phyloP scores from a whole-genome alignment of 106 monocot genomes.

The Narthecium ossifragum region DNA sequence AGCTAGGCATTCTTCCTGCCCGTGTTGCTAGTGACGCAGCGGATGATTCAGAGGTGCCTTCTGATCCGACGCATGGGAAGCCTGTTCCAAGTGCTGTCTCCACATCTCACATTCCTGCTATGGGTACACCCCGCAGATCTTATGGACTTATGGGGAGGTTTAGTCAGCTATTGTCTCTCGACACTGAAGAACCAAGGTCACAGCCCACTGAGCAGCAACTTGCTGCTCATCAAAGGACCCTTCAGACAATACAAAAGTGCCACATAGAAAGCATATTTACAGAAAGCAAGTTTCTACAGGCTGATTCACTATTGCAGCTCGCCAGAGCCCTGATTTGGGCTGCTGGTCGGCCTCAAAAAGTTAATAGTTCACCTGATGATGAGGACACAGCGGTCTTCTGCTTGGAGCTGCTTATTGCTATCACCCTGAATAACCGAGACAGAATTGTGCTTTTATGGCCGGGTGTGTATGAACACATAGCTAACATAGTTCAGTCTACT shows the following conservation, averaged over 20 bases:
- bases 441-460: constrained; percentile 63
- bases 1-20: constrained; percentile 62
- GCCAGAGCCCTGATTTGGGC: constrained; percentile 52
- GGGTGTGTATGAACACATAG: constrained; percentile 56
- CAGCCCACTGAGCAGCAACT: constrained; percentile 75
- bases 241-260: constrained; percentile 61
- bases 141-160: constrained; percentile 70
- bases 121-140: constrained; percentile 34
- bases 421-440: constrained; percentile 74
- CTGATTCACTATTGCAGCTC: constrained; percentile 57
- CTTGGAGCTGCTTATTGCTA: constrained; percentile 63
- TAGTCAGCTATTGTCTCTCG: constrained; percentile 56
- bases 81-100: constrained; percentile 25
- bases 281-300: constrained; percentile 79
- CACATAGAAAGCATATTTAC: constrained; percentile 65
- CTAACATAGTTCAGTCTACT: constrained; percentile 62
- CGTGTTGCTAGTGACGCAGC: constrained; percentile 50
- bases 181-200: constrained; percentile 50
- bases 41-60: constrained; percentile 38
- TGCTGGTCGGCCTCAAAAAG: constrained; percentile 57
- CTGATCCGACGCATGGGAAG: constrained; percentile 28
- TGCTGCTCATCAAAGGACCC: constrained; percentile 45
- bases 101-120: constrained; percentile 29
- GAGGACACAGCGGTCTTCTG: constrained; percentile 71
- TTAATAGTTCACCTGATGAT: constrained; percentile 41